phyloP scores from a whole-genome alignment of 352 stramenopile species.

The Phytophthora chlamydospora region DNA sequence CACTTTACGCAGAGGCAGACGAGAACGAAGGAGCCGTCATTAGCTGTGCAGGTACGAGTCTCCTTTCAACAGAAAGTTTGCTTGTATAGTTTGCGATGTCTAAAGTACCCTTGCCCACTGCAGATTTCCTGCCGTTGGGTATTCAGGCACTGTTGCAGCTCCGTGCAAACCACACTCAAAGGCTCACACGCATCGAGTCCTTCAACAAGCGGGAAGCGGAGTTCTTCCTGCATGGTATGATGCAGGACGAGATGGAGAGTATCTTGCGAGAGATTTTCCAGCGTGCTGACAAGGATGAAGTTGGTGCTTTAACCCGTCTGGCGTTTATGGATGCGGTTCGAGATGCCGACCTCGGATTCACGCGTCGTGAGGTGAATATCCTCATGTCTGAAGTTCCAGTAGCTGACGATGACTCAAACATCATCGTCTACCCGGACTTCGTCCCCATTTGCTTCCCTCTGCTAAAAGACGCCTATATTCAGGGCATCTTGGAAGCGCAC shows the following conservation, averaged over 20 bases:
- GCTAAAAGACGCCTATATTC: conserved; percentile 55
- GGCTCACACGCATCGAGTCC: conserved; percentile 46
- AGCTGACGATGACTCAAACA: conserved; percentile 33
- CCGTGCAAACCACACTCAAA: conserved; percentile 48
- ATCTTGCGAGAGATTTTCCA: conserved; percentile 81
- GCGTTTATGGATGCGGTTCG: conserved; percentile 76
- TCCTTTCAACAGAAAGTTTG: neutral
- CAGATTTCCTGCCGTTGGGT: conserved; percentile 59
- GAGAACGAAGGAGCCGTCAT: conserved; percentile 66
- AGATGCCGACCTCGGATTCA: conserved; percentile 74
- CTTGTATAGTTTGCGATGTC: neutral
- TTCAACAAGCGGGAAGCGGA: conserved; percentile 54
- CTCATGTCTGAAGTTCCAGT: conserved; percentile 67
- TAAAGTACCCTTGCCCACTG: neutral
- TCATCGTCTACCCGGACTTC: conserved; percentile 60
- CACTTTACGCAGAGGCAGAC: conserved; percentile 67
- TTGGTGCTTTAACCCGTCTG: conserved; percentile 45
- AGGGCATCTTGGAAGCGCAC: conserved; percentile 65
- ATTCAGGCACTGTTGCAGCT: conserved; percentile 57
- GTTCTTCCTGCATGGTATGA: conserved; percentile 77
- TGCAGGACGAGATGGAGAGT: conserved; percentile 84
- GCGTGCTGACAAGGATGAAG: conserved; percentile 62
- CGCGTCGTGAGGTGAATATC: conserved; percentile 75
- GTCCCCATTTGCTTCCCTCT: conserved; percentile 68
- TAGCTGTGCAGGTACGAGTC: conserved; percentile 39